Evolutionary conservation across 352 stramenopile species (phyloP).

Genomic region (Phytophthora pinifolia): DNA sequence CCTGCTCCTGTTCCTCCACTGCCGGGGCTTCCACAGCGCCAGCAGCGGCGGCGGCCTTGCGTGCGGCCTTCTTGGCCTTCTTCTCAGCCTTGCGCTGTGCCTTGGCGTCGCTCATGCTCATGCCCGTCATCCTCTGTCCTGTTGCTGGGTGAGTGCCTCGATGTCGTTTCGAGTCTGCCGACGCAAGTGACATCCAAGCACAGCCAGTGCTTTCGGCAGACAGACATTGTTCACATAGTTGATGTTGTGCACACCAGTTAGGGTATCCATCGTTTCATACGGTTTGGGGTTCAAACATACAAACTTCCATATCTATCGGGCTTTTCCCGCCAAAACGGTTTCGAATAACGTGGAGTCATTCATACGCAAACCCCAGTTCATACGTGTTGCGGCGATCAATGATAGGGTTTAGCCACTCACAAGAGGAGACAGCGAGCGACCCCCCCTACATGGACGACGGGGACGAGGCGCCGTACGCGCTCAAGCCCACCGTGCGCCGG

Average conservation of each 20-base stretch:
- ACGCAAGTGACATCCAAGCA: constrained; percentile 22
- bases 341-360: no score
- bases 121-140: constrained; percentile 32
- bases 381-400: background rate
- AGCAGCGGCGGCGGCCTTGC: constrained; percentile 31
- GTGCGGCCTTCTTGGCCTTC: constrained; percentile 43
- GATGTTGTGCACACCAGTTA: background rate
- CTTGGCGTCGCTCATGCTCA: constrained; percentile 36
- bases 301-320: no score
- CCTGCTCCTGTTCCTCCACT: constrained; percentile 2
- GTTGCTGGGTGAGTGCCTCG: background rate
- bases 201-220: constrained; percentile 27
- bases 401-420: background rate
- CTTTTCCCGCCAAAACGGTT: no score
- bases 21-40: constrained; percentile 2
- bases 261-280: no score
- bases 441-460: constrained; percentile 7
- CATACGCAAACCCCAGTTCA: no score
- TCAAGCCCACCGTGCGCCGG: constrained; percentile 29
- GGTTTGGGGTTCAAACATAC: no score
- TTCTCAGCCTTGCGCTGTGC: constrained; percentile 45
- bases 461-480: constrained; percentile 31
- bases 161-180: constrained; percentile 22
- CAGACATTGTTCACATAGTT: no score
- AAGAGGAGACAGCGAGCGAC: no score